Evolutionary conservation across 371 early-diverging fungal genomes (phyloP), one percentile per base, ranked within the genome.

Genomic region (Enteropsectra breve): DNA sequence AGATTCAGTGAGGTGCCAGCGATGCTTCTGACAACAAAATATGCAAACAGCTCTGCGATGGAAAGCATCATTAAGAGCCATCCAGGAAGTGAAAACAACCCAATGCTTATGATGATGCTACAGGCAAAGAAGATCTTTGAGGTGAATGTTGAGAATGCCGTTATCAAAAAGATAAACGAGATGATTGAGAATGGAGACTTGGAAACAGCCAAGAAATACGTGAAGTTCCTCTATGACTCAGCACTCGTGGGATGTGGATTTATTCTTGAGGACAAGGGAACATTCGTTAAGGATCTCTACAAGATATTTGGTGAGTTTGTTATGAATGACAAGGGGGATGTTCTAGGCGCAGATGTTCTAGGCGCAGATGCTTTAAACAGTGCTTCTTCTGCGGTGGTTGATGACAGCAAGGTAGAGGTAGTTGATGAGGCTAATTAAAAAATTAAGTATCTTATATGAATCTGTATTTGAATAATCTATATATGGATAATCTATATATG

Each of bases 21-120:
- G 82, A 90, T 87, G 5, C 79, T 91, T 57, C 82, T 86, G 24
- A 84, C 88, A 0, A 79, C 74, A 46, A 85, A 85, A 54, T 81
- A 76, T 54, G 90, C 89, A 13, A 79, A 86, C 69, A 84, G 87
- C n/a, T 87, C 86, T 32, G 83, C 86, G 70, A 88, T 89, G 86
- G 88, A 91, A 72, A 81, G 84, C 46, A 74, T 91, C 46, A 94
- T 94, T 91, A 91, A 88, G 84, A 90, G 93, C 47, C 95, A 97
- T 83, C 92, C 94, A 43, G 86, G 91, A 72, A 88, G 92, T 0
- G 67, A 63, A 38, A 53, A 66, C 37, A 72, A 72, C 50, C 64
- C 56, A 28, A 63, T 84, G 81, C 82, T 84, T 82, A 81, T 82
- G 58, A 86, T 87, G 86, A 83, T 84, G 83, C 81, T 80, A 1